A percentile compares a stretch with the other conserved stretches of the same genome.
Evolutionary conservation across 352 stramenopile species (phyloP).

Genomic region (Phytophthora syringae): DNA sequence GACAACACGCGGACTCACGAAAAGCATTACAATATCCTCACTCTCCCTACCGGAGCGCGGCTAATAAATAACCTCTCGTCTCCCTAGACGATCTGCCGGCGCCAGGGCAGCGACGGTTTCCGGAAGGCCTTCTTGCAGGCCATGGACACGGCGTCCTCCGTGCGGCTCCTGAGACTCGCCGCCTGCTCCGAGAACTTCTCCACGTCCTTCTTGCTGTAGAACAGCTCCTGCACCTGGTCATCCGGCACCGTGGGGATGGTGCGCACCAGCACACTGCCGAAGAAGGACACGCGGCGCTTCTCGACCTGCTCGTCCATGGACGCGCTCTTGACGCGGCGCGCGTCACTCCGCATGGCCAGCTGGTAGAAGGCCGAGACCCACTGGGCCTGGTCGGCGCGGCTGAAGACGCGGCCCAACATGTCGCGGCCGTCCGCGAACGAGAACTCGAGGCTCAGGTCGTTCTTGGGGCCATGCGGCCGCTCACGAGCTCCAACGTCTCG

Average conservation of each 20-base stretch:
- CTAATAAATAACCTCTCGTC: constrained; percentile 26
- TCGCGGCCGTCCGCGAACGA: constrained; percentile 52
- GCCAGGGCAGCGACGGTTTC: constrained; percentile 41
- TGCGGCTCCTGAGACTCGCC: constrained; percentile 56
- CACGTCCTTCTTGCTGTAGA: constrained; percentile 72
- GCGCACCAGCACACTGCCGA: constrained; percentile 60
- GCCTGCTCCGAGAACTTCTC: constrained; percentile 65
- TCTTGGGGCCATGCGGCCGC: constrained; percentile 52
- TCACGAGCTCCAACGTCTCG: constrained; percentile 45
- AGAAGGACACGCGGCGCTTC: constrained; percentile 65
- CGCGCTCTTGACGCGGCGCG: constrained; percentile 33
- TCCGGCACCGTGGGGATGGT: constrained; percentile 59
- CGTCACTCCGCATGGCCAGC: constrained; percentile 51
- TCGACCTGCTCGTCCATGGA: constrained; percentile 40
- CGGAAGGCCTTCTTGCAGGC: constrained; percentile 32
- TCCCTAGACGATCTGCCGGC: constrained; percentile 35
- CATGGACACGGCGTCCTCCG: constrained; percentile 55
- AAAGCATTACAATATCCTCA: no score
- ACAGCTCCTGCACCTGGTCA: constrained; percentile 61
- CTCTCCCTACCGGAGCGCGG: constrained; percentile 26
- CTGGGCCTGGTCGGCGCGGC: constrained; percentile 55
- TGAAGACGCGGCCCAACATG: constrained; percentile 56
- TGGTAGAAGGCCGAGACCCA: constrained; percentile 77
- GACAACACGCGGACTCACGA: constrained; percentile 4
- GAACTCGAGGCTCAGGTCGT: constrained; percentile 59